Evolutionary conservation across 192 early-diverging fungal species (phyloP), one percentile per base, ranked within the genome.

Genomic region (Entomortierella chlamydospora): DNA sequence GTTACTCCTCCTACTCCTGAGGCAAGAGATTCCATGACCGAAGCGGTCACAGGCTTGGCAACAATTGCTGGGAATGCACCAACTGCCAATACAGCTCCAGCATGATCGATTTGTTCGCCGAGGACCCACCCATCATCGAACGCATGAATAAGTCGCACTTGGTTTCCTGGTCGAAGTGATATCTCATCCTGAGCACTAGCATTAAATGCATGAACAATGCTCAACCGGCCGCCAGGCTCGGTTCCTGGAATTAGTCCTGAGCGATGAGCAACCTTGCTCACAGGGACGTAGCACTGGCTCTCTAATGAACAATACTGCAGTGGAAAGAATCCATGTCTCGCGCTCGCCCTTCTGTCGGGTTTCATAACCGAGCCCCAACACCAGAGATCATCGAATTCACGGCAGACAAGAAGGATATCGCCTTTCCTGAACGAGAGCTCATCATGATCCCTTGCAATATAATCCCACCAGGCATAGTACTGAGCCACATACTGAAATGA

Each of bases 381-480:
- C 76, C 76, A 79, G 0, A 70, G 43, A 31, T 79, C 76, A 37
- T 79, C 76, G 56, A 79, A 79, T 33, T 79, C 76, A 26, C 68
- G 67, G 43, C 39, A 70, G 47, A 79, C 76, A 8, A 79, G 43
- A 18, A 79, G 68, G 37, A 79, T 66, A 28, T 79, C 76, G 56
- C 76, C 76, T 31, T 79, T 79, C 43, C 60, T 64, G 53, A 79
- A 79, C 4, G 76, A 79, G 13, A 79, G 76, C 22, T 79, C 76
- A 30, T 79, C 76, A 37, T 79, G 68, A 22, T 79, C 76, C 7
- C 67, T 55, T 15, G 76, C 67, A n/a, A 79, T 79, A n/a, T 79
- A 79, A 52, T 79, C 76, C 76, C 76, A 79, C 68, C 76, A 79
- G 11, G 68, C 76, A 47, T 79, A 70, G 50, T 61, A 79, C 50